Conservation (phyloP, 176 grass and related monocot species). For the Triticum monococcum region DNA sequence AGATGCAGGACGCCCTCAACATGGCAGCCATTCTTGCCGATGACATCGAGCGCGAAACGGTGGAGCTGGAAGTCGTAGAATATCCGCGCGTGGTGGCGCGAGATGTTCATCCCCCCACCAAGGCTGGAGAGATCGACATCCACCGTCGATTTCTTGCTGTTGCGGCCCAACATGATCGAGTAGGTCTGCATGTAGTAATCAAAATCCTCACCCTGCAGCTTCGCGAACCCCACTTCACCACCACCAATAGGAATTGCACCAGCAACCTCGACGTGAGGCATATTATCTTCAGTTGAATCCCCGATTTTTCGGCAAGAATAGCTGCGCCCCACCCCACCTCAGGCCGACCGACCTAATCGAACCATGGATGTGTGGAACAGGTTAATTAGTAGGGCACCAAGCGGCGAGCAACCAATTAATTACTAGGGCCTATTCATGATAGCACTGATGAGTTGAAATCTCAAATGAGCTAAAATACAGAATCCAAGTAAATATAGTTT, state of each 20-base stretch:
- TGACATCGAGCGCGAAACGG: constrained; percentile 81
- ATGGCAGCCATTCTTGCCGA: constrained; percentile 84
- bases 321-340: too few relatives aligned
- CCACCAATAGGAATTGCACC: constrained; percentile 11
- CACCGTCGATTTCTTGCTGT: constrained; percentile 81
- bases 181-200: constrained; percentile 98
- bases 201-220: constrained; percentile 94
- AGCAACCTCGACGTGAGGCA: constrained; percentile 11
- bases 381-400: too few relatives aligned
- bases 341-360: too few relatives aligned
- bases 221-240: constrained; percentile 70
- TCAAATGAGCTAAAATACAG: too few relatives aligned
- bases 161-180: constrained; percentile 87
- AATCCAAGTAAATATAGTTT: too few relatives aligned
- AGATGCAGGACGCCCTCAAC: constrained; percentile 79
- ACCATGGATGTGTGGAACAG: too few relatives aligned
- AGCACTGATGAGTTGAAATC: too few relatives aligned
- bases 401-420: too few relatives aligned
- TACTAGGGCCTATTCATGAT: too few relatives aligned
- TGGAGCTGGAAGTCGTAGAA: constrained; percentile 88
- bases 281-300: background rate
- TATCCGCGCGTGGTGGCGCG: constrained; percentile 79
- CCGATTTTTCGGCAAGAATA: too few relatives aligned
- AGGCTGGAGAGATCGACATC: constrained; percentile 85
- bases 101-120: constrained; percentile 89